Percentiles rank a stretch among this genome's conserved stretches.
phyloP scores from a whole-genome alignment of 2,329 filamentous ascomycete genomes.

The Fusarium albidum region DNA sequence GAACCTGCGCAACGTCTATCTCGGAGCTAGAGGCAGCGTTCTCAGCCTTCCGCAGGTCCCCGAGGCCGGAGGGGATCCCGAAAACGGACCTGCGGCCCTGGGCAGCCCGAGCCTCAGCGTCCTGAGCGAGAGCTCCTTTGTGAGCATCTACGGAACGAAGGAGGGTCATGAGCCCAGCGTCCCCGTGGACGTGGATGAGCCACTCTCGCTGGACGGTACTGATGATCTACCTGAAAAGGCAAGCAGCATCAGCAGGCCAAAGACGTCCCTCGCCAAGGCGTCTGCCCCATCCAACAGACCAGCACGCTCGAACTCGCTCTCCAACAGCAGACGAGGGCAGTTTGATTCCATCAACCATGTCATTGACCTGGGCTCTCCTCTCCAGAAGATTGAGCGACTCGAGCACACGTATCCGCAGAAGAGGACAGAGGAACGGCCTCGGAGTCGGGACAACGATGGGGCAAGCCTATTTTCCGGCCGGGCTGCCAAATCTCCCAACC shows the following conservation, averaged over 20 bases:
- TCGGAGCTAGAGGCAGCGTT: conserved; percentile 58
- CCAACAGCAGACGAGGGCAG: conserved; percentile 44
- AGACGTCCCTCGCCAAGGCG: conserved; percentile 31
- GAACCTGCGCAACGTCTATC: conserved; percentile 67
- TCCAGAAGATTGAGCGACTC: conserved; percentile 59
- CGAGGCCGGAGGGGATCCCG: conserved; percentile 46
- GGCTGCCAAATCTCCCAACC: conserved; percentile 26
- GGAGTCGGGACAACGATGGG: conserved; percentile 39
- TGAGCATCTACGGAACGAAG: conserved; percentile 68
- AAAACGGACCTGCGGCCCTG: conserved; percentile 46
- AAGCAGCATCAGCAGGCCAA: conserved; percentile 29
- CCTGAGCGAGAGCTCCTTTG: conserved; percentile 72
- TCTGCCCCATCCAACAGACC: conserved; percentile 17
- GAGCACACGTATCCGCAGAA: conserved; percentile 47
- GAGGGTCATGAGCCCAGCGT: conserved; percentile 40
- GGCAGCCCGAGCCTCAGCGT: conserved; percentile 70
- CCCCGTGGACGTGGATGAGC: conserved; percentile 42
- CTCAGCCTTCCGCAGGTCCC: conserved; percentile 58
- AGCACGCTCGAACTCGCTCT: conserved; percentile 43
- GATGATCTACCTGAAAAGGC: conserved; percentile 27
- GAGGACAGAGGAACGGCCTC: conserved; percentile 43
- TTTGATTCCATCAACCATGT: conserved; percentile 58
- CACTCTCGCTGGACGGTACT: conserved; percentile 41
- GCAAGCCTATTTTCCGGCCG: conserved; percentile 26
- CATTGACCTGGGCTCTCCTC: conserved; percentile 55